Percentiles rank a stretch among this genome's conserved stretches.
These are phyloP conservation scores for Phytopythium kandeliae DNA, from an alignment of 352 stramenopile genomes.

Conservation along the genomic window DNA sequence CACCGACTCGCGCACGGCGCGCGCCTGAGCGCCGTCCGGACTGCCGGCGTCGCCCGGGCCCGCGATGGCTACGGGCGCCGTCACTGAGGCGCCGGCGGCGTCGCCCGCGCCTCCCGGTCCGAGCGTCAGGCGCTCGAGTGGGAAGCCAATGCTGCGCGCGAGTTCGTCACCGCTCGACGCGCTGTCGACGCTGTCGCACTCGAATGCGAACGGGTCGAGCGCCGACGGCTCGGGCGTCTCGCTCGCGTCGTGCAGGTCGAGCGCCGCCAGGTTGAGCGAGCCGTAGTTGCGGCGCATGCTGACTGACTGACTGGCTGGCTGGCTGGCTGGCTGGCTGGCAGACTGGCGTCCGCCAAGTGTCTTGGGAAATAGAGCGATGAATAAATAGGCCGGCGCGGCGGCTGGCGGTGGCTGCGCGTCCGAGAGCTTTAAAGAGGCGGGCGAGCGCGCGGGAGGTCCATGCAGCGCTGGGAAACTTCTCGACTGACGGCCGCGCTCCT, in stretches of 20 bases:
- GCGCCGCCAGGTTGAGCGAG: conserved; percentile 42
- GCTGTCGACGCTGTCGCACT: conserved; percentile 17
- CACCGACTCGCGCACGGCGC: conserved; percentile 16
- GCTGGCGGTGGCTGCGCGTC: no score
- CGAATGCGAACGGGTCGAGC: conserved; percentile 16
- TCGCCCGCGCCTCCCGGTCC: not conserved
- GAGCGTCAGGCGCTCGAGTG: conserved; percentile 22
- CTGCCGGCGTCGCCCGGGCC: conserved; percentile 5
- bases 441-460: no score
- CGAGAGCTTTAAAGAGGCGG: no score
- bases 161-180: conserved; percentile 22
- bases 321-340: no score
- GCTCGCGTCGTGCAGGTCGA: conserved; percentile 26
- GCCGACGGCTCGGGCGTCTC: conserved; percentile 22
- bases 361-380: no score
- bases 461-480: no score
- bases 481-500: no score
- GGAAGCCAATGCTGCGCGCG: conserved; percentile 21
- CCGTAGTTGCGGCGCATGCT: conserved; percentile 51
- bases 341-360: no score
- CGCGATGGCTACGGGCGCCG: conserved; percentile 10
- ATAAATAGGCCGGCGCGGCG: no score
- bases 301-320: not conserved
- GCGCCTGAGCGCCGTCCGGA: conserved; percentile 12
- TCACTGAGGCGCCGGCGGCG: not conserved